These are phyloP conservation scores for Tubosaeta brunneosetosa DNA, from an alignment of 768 basidiomycete species.

Conservation along the genomic window DNA sequence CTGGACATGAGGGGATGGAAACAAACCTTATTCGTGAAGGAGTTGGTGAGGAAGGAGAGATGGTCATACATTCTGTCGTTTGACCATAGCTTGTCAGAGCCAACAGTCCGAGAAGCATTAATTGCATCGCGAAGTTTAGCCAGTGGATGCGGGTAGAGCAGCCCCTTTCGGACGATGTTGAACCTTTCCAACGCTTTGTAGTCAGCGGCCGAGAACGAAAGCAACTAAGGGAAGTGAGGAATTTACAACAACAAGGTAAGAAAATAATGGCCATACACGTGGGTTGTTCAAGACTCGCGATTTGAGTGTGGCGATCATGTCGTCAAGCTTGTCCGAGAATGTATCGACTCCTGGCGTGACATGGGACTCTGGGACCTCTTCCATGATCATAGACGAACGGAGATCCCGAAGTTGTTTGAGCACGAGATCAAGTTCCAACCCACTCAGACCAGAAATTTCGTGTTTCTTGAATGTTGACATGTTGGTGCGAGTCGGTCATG, in stretches of 20 bases:
- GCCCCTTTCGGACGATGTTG: not conserved
- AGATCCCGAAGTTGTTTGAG: not conserved
- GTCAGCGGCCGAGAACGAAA: not conserved
- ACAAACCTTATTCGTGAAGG: not conserved
- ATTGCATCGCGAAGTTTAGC: not conserved
- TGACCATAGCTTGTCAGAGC: not conserved
- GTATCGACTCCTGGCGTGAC: not conserved
- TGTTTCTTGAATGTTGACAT: not conserved
- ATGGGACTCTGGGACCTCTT: not conserved
- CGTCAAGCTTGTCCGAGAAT: not conserved
- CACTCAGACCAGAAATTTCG: not conserved
- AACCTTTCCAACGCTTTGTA: not conserved
- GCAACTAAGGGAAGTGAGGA: not conserved
- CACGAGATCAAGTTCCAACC: not conserved
- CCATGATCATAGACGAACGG: not conserved
- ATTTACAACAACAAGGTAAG: not conserved
- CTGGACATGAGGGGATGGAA: not conserved
- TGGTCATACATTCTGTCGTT: not conserved
- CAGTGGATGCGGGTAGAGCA: not conserved
- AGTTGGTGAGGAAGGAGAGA: not conserved
- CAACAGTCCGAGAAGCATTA: not conserved
- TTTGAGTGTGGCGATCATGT: not conserved
- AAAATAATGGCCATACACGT: not conserved
- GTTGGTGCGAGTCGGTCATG: too few relatives aligned
- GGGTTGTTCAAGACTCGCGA: not conserved